Percentiles rank a stretch among this genome's conserved stretches.
These are phyloP conservation scores for Entamoeba histolytica DNA, from an alignment of 208 protist genomes.

Conservation along the genomic window DNA sequence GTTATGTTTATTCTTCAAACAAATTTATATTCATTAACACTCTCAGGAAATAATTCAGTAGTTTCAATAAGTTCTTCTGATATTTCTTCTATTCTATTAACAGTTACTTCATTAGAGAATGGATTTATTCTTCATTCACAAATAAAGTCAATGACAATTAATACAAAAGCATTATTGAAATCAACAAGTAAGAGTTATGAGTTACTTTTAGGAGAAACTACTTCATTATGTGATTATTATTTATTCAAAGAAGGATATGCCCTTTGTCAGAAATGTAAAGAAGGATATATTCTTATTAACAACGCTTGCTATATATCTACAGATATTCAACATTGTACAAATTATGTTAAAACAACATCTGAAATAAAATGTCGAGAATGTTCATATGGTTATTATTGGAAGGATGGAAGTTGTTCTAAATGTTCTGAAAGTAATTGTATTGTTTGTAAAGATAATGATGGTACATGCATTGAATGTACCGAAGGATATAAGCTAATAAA, in stretches of 20 bases:
- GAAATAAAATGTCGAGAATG: no score
- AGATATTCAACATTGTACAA: background rate
- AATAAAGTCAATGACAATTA: no score
- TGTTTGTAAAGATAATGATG: background rate
- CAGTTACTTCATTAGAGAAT: background rate
- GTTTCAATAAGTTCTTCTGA: background rate
- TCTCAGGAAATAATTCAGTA: background rate
- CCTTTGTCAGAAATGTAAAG: background rate
- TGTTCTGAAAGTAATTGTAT: background rate
- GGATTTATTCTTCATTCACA: no score
- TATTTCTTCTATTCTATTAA: background rate
- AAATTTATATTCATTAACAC: background rate
- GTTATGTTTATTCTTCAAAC: background rate
- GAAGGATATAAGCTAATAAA: background rate
- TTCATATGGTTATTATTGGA: background rate
- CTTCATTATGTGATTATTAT: background rate
- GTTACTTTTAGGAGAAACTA: background rate
- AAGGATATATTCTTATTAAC: background rate
- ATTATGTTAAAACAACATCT: no score
- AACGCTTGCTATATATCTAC: background rate
- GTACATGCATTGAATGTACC: background rate
- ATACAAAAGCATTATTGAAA: no score
- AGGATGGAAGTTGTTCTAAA: background rate
- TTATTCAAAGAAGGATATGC: background rate
- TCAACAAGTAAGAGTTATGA: no score